Base-by-base conservation (phyloP, 352 stramenopile species). In the Pythium insidiosum region DNA sequence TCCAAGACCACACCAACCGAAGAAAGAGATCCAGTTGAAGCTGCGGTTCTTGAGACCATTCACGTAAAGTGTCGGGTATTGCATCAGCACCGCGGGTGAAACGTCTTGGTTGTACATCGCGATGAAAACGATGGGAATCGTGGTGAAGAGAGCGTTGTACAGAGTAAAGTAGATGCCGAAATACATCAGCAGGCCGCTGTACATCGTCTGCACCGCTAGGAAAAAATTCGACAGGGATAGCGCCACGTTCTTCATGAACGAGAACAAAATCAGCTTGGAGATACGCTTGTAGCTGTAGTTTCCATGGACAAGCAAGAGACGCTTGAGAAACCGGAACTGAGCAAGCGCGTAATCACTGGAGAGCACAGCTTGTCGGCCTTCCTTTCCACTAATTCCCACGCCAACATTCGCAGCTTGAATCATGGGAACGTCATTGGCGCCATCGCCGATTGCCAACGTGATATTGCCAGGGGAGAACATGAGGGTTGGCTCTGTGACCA, bases 201-300 rank as follows among this genome's bases (percentile, higher is more conserved):
- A 94, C 72, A 89, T 87, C 10, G 71, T 83, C 48, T 90, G 64
- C 45, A 84, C 63, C 25, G 82, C 70, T 44, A 89, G 60, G 57
- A 88, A 94, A 30, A 94, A 94, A 43, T 88, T 91, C 0, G 79
- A 89, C 42, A 92, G 49, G 36, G 79, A 92, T 11, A 94, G 51
- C 11, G 82, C 82, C 37, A 90, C 73, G 37, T 93, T 93, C 54
- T 93, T 93, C 78, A 93, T 91, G 39, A 93, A 91, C 15, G 81
- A 93, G 46, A 93, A 93, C 35, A 93, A 46, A 25, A 93, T 88
- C 9, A 93, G 66, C 61, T 93, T 94, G 16, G 82, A 89, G 37
- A 94, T 92, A 18, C 82, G 62, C 65, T 92, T 91, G 80, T 94
- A 94, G 58, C 80, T 91, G 73, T 92, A 94, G 58, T 92, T 94